Conservation (phyloP, 75 land plant genomes). For the Pinus albicaulis region DNA sequence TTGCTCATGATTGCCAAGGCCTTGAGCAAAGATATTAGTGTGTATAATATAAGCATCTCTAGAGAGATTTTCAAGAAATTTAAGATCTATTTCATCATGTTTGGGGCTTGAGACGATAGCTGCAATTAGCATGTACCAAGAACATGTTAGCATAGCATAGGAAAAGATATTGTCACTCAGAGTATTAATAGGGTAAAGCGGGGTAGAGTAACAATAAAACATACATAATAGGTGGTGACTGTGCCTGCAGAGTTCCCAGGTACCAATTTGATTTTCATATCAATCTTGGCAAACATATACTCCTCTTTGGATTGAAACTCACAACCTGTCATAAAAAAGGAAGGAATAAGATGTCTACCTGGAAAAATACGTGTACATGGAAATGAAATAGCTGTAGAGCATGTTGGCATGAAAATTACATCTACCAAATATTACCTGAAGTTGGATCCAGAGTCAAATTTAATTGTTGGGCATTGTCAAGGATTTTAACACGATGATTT, state of each 20-base stretch:
- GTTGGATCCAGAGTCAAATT: too few species aligned
- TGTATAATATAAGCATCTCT: constrained; percentile 68
- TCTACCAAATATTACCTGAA: too few species aligned
- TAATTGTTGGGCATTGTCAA: too few species aligned
- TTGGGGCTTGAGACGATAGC: constrained; percentile 55
- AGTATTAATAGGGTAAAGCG: too few species aligned
- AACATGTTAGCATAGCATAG: too few species aligned
- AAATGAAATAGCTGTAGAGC: not conserved
- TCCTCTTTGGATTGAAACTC: constrained; percentile 58
- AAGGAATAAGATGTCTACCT: not conserved
- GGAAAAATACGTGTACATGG: not conserved
- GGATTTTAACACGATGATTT: too few species aligned
- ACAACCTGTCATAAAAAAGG: constrained; percentile 9
- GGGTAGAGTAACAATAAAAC: not conserved
- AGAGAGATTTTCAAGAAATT: constrained; percentile 67
- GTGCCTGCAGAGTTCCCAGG: constrained; percentile 72
- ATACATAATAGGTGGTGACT: constrained; percentile 53
- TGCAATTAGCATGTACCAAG: not conserved
- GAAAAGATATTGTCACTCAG: too few species aligned
- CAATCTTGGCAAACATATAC: constrained; percentile 70
- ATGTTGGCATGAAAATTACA: not conserved
- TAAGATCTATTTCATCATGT: constrained; percentile 81
- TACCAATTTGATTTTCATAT: constrained; percentile 71
- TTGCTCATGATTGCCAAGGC: constrained; percentile 67
- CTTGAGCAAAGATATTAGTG: constrained; percentile 73